phyloP scores from a whole-genome alignment of 129 eudicot genomes.

The Chrysanthemum seticuspe region DNA sequence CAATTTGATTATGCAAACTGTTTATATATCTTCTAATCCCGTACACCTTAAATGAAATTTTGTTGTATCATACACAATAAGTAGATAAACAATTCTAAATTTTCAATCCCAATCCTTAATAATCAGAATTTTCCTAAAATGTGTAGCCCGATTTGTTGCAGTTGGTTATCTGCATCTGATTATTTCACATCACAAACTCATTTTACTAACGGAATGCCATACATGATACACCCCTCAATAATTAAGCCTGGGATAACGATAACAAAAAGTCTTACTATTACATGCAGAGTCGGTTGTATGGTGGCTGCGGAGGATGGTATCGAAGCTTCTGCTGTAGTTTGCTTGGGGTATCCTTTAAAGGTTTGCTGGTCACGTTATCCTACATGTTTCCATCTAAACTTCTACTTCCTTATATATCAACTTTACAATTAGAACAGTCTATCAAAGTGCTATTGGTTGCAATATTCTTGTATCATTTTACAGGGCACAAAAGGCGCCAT shows the following conservation, averaged over 20 bases:
- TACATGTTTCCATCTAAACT: background rate
- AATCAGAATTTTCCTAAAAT: no score
- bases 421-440: background rate
- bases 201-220: no score
- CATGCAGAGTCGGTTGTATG: constrained; percentile 82
- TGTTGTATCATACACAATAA: no score
- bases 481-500: constrained; percentile 79
- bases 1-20: no score
- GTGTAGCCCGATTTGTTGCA: no score
- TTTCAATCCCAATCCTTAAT: no score
- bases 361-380: constrained; percentile 29
- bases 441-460: background rate
- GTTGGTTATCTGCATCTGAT: no score
- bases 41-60: no score
- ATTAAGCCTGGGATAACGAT: background rate
- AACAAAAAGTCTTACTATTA: constrained; percentile 1
- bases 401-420: background rate
- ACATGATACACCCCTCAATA: background rate
- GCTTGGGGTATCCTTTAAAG: constrained; percentile 90
- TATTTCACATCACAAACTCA: no score
- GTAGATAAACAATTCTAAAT: no score
- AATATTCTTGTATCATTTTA: background rate
- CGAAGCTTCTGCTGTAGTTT: constrained; percentile 63
- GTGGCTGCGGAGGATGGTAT: constrained; percentile 56
- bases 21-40: no score